Evolutionary conservation across 148 eudicot genomes (phyloP), one percentile per base, ranked within the genome.

Genomic region (Rhododendron ovatum): DNA sequence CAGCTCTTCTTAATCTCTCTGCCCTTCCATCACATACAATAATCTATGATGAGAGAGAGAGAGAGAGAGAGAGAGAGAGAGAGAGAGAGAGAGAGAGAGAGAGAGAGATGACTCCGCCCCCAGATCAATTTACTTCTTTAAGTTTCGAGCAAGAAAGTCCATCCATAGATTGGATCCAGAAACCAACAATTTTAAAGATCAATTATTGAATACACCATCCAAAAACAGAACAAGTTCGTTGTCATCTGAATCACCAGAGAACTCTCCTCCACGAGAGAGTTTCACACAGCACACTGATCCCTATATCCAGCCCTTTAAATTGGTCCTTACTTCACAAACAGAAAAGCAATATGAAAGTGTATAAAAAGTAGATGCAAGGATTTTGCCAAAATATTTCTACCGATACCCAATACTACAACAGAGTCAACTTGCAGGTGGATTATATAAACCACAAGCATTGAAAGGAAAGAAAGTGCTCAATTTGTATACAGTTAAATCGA

Each of bases 401-500:
- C 51, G 79, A 18, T 35, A 18, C 53, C 69, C 20, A 82, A 37
- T 61, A 39, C 22, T 63, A 47, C 13, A 82, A 82, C 75, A 63
- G 41, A 50, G 51, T 37, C 30, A 61, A 37, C 73, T 59, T 81
- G 55, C 28, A 4, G 84, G 81, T 82, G 63, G 37, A 55, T 81
- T 81, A 86, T 35, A 35, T 39, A 84, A 57, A 10, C 24, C 61
- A 53, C 63, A 74, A 73, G 80, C 55, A 55, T 15, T 67, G 37
- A 48, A 55, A 45, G 61, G 33, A 43, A 51, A 80, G 22, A 30
- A 71, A 85, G 13, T 74, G 37, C 37, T 10, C 51, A 22, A 80
- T 84, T 41, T 67, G 55, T 87, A 37, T 87, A 65, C 86, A 84
- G 69, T 48, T 50, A 41, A 84, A 50, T 79, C 79, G 55, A 74